Conservation (phyloP, 2,329 filamentous ascomycete species). For the Raffaelea arxii region DNA sequence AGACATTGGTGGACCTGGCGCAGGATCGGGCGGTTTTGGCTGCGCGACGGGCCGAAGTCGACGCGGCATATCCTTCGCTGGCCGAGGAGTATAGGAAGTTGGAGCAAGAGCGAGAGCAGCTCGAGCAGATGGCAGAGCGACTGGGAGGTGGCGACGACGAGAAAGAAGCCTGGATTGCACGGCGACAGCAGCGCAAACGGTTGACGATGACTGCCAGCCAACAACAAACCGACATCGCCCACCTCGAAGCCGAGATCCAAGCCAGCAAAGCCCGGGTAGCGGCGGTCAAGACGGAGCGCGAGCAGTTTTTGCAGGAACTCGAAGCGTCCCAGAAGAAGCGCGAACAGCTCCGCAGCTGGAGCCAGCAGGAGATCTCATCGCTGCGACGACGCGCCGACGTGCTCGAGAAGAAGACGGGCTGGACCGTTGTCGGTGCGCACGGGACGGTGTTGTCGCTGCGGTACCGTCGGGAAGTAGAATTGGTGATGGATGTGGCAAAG, state of each 20-base stretch:
- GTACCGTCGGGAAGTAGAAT: conserved; percentile 61
- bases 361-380: conserved; percentile 64
- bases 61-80: conserved; percentile 57
- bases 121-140: conserved; percentile 65
- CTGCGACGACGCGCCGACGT: conserved; percentile 61
- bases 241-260: conserved; percentile 56
- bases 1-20: conserved; percentile 67
- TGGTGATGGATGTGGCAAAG: conserved; percentile 58
- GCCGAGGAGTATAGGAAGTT: conserved; percentile 51
- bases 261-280: conserved; percentile 58
- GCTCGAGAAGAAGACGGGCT: conserved; percentile 58
- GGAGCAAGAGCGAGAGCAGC: conserved; percentile 50
- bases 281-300: conserved; percentile 55
- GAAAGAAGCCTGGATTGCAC: conserved; percentile 61
- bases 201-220: conserved; percentile 59
- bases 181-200: conserved; percentile 57
- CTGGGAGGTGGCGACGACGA: conserved; percentile 72
- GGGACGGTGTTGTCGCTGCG: conserved; percentile 60
- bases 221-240: conserved; percentile 58
- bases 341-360: conserved; percentile 87
- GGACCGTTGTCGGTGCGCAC: conserved; percentile 58
- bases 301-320: conserved; percentile 63
- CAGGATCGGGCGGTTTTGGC: conserved; percentile 58
- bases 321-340: conserved; percentile 71
- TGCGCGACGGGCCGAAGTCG: conserved; percentile 59